Evolutionary conservation across 2,329 filamentous ascomycete species (phyloP).

Genomic region (Daldinia eschscholtzii): DNA sequence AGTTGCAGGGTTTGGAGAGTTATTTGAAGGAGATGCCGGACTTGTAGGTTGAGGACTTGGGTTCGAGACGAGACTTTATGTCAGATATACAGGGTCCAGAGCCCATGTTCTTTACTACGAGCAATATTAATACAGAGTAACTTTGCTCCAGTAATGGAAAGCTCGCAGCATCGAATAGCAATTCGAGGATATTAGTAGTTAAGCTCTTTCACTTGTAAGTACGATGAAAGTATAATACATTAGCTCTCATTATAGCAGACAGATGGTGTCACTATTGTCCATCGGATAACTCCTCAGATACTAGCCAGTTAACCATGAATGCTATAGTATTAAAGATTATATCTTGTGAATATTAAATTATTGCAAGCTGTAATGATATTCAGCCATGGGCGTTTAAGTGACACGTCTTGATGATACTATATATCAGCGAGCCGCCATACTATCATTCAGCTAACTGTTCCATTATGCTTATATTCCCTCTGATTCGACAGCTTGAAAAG

Average conservation of each 20-base stretch:
- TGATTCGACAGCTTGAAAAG: conserved; percentile 21
- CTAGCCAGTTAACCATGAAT: too few species aligned
- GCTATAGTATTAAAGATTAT: too few species aligned
- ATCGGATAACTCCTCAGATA: too few species aligned
- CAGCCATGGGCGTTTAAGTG: background rate
- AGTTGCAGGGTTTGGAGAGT: conserved; percentile 55
- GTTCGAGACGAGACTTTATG: background rate
- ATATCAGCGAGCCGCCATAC: background rate
- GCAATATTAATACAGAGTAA: background rate
- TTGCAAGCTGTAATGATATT: conserved; percentile 5
- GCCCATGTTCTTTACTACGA: too few species aligned
- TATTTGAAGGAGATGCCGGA: conserved; percentile 50
- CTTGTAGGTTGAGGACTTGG: background rate
- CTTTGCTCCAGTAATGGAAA: background rate
- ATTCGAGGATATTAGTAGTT: background rate
- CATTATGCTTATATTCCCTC: background rate
- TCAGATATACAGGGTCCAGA: too few species aligned
- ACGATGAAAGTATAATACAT: too few species aligned
- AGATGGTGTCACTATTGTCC: too few species aligned
- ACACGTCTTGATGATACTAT: background rate
- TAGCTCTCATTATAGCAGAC: too few species aligned
- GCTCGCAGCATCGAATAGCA: background rate
- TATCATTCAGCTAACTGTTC: conserved; percentile 11
- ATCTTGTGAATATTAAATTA: too few species aligned
- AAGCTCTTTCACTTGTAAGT: too few species aligned